Percentiles rank a stretch among this genome's conserved stretches.
Evolutionary conservation across 2,329 filamentous ascomycete species (phyloP).

Genomic region (Amylocarpus encephaloides): DNA sequence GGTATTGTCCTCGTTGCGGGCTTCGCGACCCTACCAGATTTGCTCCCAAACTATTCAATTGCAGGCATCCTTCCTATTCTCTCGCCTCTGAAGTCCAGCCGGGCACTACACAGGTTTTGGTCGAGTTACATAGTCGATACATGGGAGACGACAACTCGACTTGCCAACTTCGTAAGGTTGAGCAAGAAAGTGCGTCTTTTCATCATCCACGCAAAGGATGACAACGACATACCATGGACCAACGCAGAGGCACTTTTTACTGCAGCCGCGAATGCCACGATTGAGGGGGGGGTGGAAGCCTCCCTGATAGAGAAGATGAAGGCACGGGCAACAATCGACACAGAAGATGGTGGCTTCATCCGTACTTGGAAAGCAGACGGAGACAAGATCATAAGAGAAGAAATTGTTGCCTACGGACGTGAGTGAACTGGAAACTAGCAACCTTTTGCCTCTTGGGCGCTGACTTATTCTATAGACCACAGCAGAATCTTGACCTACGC

Average conservation of each 20-base stretch:
- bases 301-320: conserved; percentile 28
- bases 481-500: conserved; percentile 63
- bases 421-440: conserved; percentile 12
- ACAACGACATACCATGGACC: conserved; percentile 72
- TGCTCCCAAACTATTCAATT: conserved; percentile 71
- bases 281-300: conserved; percentile 30
- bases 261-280: conserved; percentile 48
- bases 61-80: conserved; percentile 73
- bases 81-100: conserved; percentile 64
- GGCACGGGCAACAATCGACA: conserved; percentile 26
- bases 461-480: conserved; percentile 45
- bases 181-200: conserved; percentile 57
- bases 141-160: conserved; percentile 67
- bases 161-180: conserved; percentile 49
- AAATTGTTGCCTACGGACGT: conserved; percentile 30
- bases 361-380: conserved; percentile 28
- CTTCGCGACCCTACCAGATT: conserved; percentile 66
- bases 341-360: conserved; percentile 30
- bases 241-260: conserved; percentile 61
- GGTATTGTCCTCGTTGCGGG: conserved; percentile 73
- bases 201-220: conserved; percentile 74
- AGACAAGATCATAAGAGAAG: conserved; percentile 30
- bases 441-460: conserved; percentile 11
- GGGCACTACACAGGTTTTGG: conserved; percentile 55
- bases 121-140: conserved; percentile 64